Evolutionary conservation across 345 rosid species (phyloP).

Genomic region (Eucalyptus fibrosa): DNA sequence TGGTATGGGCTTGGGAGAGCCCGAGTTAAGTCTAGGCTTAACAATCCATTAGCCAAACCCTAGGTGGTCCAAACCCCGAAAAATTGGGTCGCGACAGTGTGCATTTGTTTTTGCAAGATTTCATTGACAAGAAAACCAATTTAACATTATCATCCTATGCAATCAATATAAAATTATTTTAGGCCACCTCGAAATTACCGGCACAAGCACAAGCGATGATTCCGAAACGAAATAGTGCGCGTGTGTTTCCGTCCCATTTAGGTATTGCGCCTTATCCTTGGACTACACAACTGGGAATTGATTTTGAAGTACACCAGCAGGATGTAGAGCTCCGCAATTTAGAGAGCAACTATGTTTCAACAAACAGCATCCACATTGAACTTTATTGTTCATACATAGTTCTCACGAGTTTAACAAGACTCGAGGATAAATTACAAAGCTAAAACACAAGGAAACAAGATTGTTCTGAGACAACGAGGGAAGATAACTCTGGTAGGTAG

Average conservation of each 20-base stretch:
- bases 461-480: neutral
- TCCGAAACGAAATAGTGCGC: neutral
- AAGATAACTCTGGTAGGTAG: neutral
- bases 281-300: neutral
- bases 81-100: no score
- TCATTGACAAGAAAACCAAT: neutral
- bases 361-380: neutral
- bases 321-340: neutral
- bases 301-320: neutral
- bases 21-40: no score
- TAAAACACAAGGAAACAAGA: neutral
- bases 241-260: neutral
- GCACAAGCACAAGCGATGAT: neutral
- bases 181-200: neutral
- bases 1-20: no score
- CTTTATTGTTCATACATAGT: neutral
- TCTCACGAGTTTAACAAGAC: neutral
- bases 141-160: neutral
- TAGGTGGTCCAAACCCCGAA: no score
- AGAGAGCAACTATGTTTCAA: neutral
- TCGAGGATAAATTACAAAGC: neutral
- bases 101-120: neutral
- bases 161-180: neutral
- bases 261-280: neutral
- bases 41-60: no score